phyloP scores from a whole-genome alignment of 495 filamentous ascomycete species.

The Lasiosphaeris hirsuta region DNA sequence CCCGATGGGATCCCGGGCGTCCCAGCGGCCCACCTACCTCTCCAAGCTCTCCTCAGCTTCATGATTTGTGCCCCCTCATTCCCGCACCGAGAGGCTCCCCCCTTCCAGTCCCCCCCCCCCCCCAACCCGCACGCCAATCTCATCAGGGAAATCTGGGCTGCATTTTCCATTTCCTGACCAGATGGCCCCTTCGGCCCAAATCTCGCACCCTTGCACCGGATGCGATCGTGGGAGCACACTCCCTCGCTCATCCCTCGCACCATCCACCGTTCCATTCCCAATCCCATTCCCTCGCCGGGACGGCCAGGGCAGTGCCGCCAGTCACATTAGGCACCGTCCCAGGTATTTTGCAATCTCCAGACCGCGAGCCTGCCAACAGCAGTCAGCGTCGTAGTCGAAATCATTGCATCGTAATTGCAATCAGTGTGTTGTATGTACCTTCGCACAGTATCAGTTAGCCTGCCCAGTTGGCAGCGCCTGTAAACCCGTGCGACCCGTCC shows the following conservation, averaged over 20 bases:
- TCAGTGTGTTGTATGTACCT: not conserved
- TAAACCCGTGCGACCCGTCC: not conserved
- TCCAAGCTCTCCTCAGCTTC: constrained; percentile 10
- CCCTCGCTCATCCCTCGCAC: not conserved
- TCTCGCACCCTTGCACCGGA: constrained; percentile 17
- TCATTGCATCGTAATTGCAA: not conserved
- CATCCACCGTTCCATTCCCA: no score
- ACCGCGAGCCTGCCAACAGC: constrained; percentile 6
- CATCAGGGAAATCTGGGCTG: constrained; percentile 25
- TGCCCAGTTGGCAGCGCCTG: not conserved
- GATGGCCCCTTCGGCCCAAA: constrained; percentile 18
- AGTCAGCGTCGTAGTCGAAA: constrained; percentile 10
- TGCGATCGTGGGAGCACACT: constrained; percentile 12
- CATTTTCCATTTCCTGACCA: constrained; percentile 13
- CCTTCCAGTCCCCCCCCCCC: constrained; percentile 1
- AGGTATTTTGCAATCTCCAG: constrained; percentile 8
- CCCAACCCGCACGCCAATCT: constrained; percentile 24
- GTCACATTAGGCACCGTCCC: constrained; percentile 14
- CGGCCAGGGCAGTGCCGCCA: constrained; percentile 1
- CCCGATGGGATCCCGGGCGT: constrained; percentile 24
- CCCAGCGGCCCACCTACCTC: not conserved
- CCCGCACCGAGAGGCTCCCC: constrained; percentile 12
- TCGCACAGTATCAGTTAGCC: not conserved
- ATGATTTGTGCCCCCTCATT: constrained; percentile 24
- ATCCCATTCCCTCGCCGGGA: not conserved